phyloP scores from a whole-genome alignment of 2,329 filamentous ascomycete genomes.

The Colletotrichum agaves region DNA sequence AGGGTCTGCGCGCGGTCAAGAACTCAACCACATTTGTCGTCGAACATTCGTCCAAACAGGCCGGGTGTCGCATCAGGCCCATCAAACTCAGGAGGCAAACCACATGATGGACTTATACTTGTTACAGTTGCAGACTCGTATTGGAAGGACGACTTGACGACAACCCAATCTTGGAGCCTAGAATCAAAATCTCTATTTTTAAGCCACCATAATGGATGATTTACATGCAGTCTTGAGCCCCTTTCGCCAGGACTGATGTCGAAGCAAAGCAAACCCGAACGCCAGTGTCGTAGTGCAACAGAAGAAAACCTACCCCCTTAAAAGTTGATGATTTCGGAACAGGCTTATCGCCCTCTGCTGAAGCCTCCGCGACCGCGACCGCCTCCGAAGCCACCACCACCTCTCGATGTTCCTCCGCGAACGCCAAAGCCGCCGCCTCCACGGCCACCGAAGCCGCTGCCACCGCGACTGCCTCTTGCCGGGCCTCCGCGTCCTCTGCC shows the following conservation, averaged over 20 bases:
- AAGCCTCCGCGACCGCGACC: conserved; percentile 36
- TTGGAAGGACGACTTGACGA: not conserved
- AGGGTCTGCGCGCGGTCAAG: too few relatives aligned
- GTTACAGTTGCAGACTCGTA: not conserved
- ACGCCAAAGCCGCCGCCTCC: conserved; percentile 42
- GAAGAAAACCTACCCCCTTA: conserved; percentile 30
- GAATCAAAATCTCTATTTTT: conserved; percentile 31
- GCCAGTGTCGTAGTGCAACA: conserved; percentile 36
- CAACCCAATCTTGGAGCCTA: not conserved
- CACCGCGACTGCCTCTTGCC: conserved; percentile 42
- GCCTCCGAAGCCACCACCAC: conserved; percentile 35
- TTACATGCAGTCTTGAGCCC: conserved; percentile 33
- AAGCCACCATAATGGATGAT: conserved; percentile 34
- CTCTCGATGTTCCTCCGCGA: conserved; percentile 39
- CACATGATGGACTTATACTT: too few relatives aligned
- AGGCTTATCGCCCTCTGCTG: conserved; percentile 36
- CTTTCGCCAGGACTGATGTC: conserved; percentile 28
- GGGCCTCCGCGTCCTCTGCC: conserved; percentile 40
- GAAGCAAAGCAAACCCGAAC: conserved; percentile 37
- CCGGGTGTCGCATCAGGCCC: not conserved
- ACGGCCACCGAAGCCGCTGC: conserved; percentile 44
- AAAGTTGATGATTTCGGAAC: conserved; percentile 1
- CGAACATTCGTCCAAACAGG: not conserved
- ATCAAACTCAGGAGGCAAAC: not conserved
- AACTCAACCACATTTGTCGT: not conserved